Evolutionary conservation across 2,329 filamentous ascomycete genomes (phyloP).

Genomic region (Diaporthe sp.): DNA sequence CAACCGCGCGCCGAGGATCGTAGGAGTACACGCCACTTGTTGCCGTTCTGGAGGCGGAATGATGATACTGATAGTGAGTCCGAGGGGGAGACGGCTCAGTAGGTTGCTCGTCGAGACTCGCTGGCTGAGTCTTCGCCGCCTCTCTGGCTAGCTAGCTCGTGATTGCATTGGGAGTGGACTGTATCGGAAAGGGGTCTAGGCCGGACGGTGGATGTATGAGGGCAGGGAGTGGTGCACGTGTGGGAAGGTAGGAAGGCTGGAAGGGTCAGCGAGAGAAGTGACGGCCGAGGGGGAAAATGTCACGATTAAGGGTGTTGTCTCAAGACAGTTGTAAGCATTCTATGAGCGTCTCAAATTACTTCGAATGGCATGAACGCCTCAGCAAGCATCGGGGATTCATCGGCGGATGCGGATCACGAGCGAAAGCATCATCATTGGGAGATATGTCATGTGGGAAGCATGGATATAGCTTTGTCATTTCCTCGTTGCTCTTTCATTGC

Average conservation of each 20-base stretch:
- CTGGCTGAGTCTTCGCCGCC: not conserved
- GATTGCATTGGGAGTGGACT: too few relatives aligned
- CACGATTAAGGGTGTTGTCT: not conserved
- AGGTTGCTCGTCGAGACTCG: not conserved
- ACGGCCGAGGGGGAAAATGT: not conserved
- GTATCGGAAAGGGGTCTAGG: too few relatives aligned
- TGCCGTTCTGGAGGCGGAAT: conserved; percentile 34
- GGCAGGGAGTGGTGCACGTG: not conserved
- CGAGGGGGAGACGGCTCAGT: conserved; percentile 1
- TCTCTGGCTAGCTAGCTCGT: not conserved
- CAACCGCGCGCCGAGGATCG: not conserved
- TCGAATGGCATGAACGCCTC: not conserved
- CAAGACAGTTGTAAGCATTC: not conserved
- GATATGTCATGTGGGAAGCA: not conserved
- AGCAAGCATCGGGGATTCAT: not conserved
- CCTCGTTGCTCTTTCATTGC: conserved; percentile 30
- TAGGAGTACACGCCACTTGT: conserved; percentile 12
- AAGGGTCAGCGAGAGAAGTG: too few relatives aligned
- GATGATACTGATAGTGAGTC: conserved; percentile 32
- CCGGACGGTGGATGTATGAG: not conserved
- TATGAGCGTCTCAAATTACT: not conserved
- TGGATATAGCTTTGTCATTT: conserved; percentile 24
- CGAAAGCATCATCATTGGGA: not conserved
- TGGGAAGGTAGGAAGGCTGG: not conserved
- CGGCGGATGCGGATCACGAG: not conserved